phyloP scores from a whole-genome alignment of 495 filamentous ascomycete species.

The Astrothelium subdiscretum region DNA sequence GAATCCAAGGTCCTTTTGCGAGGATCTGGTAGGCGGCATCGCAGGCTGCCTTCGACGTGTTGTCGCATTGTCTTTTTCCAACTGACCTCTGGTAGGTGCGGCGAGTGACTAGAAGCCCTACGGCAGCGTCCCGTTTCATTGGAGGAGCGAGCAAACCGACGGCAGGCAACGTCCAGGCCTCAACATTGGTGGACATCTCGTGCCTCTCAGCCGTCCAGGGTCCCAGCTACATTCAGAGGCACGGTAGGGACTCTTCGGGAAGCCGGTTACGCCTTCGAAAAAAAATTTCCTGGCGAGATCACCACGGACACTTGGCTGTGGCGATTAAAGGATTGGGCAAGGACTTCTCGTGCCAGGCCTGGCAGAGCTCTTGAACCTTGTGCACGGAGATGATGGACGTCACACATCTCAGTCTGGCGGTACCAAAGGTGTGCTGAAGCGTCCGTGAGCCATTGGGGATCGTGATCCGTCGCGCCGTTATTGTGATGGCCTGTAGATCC shows the following conservation, averaged over 20 bases:
- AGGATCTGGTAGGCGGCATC: neutral
- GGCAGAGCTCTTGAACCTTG: neutral
- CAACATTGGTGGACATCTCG: neutral
- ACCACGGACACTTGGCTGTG: neutral
- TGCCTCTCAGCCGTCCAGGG: neutral
- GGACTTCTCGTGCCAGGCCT: neutral
- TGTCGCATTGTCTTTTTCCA: neutral
- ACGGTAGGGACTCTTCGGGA: neutral
- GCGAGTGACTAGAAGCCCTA: neutral
- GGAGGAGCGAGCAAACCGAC: neutral
- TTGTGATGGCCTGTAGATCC: neutral
- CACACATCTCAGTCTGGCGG: neutral
- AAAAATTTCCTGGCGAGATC: conserved; percentile 2
- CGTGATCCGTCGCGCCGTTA: neutral
- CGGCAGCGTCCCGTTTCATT: neutral
- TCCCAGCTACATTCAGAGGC: neutral
- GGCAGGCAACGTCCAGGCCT: neutral
- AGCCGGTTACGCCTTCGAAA: neutral
- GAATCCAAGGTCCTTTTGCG: neutral
- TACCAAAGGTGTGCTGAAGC: neutral
- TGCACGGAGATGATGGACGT: neutral
- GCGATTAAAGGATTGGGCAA: neutral
- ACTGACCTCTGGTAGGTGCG: neutral
- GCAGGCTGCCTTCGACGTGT: neutral
- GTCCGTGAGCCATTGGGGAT: neutral